Evolutionary conservation across 73 alveolate genomes (phyloP).

Genomic region (Blepharisma stoltei): DNA sequence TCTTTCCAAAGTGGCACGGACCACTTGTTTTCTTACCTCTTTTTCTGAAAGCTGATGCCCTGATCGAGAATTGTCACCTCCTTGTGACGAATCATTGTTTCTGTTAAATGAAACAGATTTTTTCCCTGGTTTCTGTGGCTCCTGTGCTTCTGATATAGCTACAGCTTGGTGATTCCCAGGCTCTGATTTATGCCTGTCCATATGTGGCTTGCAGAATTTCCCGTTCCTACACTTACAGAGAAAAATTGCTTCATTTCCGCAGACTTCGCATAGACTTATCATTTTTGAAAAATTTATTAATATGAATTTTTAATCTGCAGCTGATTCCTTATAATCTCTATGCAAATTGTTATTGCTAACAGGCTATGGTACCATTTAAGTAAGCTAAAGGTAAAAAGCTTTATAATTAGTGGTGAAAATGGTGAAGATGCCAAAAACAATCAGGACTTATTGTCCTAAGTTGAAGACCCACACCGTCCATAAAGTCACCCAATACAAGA

Average conservation of each 20-base stretch:
- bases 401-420: neutral
- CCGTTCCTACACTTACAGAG: neutral
- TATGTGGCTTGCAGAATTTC: neutral
- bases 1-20: neutral
- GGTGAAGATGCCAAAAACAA: conserved; percentile 82
- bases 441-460: conserved; percentile 72
- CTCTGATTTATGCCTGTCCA: neutral
- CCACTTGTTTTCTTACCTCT: neutral
- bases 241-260: neutral
- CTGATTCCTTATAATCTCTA: too few species aligned
- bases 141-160: neutral
- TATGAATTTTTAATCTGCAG: too few species aligned
- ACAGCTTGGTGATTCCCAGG: conserved; percentile 1
- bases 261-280: neutral
- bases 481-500: conserved; percentile 85
- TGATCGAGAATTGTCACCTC: neutral
- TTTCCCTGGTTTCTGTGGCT: neutral
- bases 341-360: too few species aligned
- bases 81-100: neutral
- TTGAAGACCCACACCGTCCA: conserved; percentile 70
- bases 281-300: too few species aligned
- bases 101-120: conserved; percentile 25
- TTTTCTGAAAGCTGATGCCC: neutral
- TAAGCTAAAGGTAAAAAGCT: too few species aligned
- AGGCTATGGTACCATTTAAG: too few species aligned